A percentile compares a stretch with the other conserved stretches of the same genome.
Conservation (phyloP, 768 basidiomycete genomes). For the Leccinum rimulosum region DNA sequence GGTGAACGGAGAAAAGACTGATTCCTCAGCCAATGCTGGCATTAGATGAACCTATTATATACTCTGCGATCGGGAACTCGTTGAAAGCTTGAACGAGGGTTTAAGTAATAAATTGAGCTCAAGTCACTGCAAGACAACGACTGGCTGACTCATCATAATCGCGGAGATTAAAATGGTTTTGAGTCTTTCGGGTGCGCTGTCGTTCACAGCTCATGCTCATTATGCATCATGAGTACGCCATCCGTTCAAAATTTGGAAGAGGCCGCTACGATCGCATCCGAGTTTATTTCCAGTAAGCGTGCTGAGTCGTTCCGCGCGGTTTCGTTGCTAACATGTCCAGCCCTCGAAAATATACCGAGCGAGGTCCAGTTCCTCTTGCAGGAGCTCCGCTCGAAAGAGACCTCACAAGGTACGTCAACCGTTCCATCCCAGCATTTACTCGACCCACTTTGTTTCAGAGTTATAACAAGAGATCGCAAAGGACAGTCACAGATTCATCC, state of each 20-base stretch:
- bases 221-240: conserved; percentile 30
- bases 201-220: not conserved
- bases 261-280: conserved; percentile 47
- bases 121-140: too few species aligned
- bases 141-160: conserved; percentile 18
- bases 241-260: conserved; percentile 44
- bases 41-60: not conserved
- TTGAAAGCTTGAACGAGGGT: not conserved
- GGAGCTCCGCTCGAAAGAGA: conserved; percentile 46
- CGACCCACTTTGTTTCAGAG: conserved; percentile 26
- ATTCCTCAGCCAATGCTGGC: not conserved
- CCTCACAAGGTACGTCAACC: conserved; percentile 36
- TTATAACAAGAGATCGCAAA: conserved; percentile 43
- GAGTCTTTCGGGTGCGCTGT: not conserved
- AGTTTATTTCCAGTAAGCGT: conserved; percentile 46
- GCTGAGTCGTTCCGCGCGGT: not conserved
- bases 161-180: conserved; percentile 21
- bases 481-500: conserved; percentile 43
- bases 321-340: conserved; percentile 21
- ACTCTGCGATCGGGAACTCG: not conserved
- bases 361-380: conserved; percentile 48
- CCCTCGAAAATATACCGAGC: conserved; percentile 49
- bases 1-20: not conserved
- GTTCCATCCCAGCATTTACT: not conserved
- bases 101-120: not conserved